Base-by-base conservation (phyloP, 805 yeast genomes). In the Candida oleophila region DNA sequence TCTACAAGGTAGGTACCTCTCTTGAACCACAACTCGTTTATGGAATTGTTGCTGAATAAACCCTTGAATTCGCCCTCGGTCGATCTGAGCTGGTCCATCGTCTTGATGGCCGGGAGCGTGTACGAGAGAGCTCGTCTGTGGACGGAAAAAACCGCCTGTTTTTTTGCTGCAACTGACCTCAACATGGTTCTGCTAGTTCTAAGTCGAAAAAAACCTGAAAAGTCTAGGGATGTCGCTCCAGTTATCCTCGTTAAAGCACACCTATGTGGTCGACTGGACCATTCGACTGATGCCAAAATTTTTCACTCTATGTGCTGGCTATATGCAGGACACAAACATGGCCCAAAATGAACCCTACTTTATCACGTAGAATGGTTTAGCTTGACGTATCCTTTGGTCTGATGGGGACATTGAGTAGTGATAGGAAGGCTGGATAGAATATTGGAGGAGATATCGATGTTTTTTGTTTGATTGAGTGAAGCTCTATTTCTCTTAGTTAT, bases 1-100 rank as follows among this genome's bases (percentile, higher is more conserved):
- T 61, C 58, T 5, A 68, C 62, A 41, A 72, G 56, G 32, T 55
- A 52, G 38, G 62, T 60, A 22, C 76, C 76, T 49, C 73, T 60
- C 40, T 64, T 52, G 50, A 62, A 70, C 74, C 75, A 72, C 43
- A 72, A 43, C 53, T 71, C 68, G 11, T 64, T 51, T 22, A 71
- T 52, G 28, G 73, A 54, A 16, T 55, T 52, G 33, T 61, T 53
- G 15, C 69, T 60, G 49, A 60, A 71, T 38, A 72, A 60, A 1
- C 76, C 77, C 30, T 55, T 44, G 49, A 70, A 69, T 15, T 62
- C 64, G 19, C 54, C 53, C 8, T 64, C 47, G 21, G 60, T 49
- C 14, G 62, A 51, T 42, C 58, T 61, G 30, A 68, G 47, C 3
- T 59, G 51, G 28, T 71, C 71, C 41, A 72, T 55, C 14, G 61